Percentiles rank a stretch among this genome's conserved stretches.
These are phyloP conservation scores for Blastomyces percursus DNA, from an alignment of 2,329 filamentous ascomycete genomes.

Conservation along the genomic window DNA sequence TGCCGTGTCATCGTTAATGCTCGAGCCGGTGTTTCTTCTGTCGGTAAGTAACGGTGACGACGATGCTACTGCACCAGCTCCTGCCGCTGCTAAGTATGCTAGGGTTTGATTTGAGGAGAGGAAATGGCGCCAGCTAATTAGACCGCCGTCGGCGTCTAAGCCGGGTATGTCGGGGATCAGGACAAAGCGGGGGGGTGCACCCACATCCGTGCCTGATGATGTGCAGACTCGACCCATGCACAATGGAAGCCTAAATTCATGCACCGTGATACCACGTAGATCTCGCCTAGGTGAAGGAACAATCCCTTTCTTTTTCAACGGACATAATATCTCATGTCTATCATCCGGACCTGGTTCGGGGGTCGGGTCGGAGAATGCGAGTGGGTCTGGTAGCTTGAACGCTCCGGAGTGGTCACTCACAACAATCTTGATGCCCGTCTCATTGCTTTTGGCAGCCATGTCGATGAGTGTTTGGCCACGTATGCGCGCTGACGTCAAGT, in stretches of 20 bases:
- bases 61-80: constrained; percentile 21
- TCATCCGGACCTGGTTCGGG: constrained; percentile 27
- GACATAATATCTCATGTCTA: constrained; percentile 8
- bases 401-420: constrained; percentile 34
- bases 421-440: constrained; percentile 31
- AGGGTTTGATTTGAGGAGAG: constrained; percentile 32
- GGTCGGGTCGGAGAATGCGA: constrained; percentile 13
- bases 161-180: constrained; percentile 34
- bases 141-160: constrained; percentile 34
- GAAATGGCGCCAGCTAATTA: constrained; percentile 36
- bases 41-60: constrained; percentile 19
- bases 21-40: constrained; percentile 9
- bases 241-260: constrained; percentile 33
- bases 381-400: constrained; percentile 15
- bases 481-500: constrained; percentile 35
- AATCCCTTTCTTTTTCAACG: constrained; percentile 5
- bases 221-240: constrained; percentile 29
- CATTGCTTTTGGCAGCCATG: constrained; percentile 31
- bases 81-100: constrained; percentile 24
- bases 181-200: constrained; percentile 27
- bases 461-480: constrained; percentile 37
- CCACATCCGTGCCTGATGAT: constrained; percentile 4
- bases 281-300: not conserved
- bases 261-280: constrained; percentile 22
- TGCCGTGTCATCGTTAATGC: constrained; percentile 9